These are phyloP conservation scores for Olyra latifolia DNA, from an alignment of 176 grass and related monocot species.

Conservation along the genomic window DNA sequence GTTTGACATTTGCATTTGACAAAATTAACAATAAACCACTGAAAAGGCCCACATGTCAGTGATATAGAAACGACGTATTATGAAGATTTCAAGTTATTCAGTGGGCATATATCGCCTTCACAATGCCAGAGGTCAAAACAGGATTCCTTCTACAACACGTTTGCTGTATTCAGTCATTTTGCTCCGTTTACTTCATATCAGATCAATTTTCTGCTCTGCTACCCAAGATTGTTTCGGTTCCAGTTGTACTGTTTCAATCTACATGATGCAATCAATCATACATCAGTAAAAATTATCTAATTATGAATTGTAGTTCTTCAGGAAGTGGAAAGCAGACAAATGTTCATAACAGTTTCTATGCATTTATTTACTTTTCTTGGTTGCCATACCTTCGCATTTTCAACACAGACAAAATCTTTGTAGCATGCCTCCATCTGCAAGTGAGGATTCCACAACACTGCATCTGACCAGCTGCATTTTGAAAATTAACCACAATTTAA, in stretches of 20 bases:
- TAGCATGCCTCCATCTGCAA: constrained; percentile 94
- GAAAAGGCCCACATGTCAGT: too few species aligned
- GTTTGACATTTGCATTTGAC: neutral
- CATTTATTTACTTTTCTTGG: neutral
- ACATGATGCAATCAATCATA: constrained; percentile 24
- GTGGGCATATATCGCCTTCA: too few species aligned
- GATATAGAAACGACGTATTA: too few species aligned
- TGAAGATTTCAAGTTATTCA: too few species aligned
- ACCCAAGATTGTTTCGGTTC: constrained; percentile 69
- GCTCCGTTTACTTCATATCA: constrained; percentile 29
- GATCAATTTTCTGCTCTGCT: constrained; percentile 62
- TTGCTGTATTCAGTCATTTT: constrained; percentile 4
- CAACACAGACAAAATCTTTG: constrained; percentile 97
- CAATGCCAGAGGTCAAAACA: too few species aligned
- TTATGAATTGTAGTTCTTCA: neutral
- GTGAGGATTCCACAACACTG: constrained; percentile 95
- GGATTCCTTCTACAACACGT: neutral
- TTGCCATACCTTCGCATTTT: constrained; percentile 81
- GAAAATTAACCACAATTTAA: constrained; percentile 26
- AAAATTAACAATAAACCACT: too few species aligned
- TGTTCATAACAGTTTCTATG: neutral
- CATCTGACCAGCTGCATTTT: constrained; percentile 85
- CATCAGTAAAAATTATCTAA: constrained; percentile 30
- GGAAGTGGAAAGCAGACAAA: constrained; percentile 1
- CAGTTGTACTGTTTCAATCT: constrained; percentile 67